Evolutionary conservation across 352 stramenopile genomes (phyloP), one percentile per base, ranked within the genome.

Genomic region (Bremia lactucae): DNA sequence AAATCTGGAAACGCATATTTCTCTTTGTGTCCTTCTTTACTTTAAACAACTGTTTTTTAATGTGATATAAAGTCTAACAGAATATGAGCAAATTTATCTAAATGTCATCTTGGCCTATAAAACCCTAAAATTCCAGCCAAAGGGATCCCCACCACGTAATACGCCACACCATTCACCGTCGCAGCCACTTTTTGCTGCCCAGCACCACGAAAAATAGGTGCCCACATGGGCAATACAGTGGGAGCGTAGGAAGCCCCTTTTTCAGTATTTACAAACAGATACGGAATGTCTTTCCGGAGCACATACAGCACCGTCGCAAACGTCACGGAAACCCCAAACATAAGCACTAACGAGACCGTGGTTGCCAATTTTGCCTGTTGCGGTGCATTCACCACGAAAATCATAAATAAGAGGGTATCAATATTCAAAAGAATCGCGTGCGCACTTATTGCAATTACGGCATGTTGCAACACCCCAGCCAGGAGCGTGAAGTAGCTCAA

Each of bases 131-230:
- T 10, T 13, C 66, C 67, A 1, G 68, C 79, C 0, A 87, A 13
- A 0, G 82, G 81, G 16, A 94, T 65, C 11, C 82, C 79, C 6
- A 85, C 66, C 1, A 68, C 43, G 49, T 88, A 94, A 49, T 87
- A 91, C 1, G 74, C 78, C 10, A 84, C 58, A 8, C 77, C 65
- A 38, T 86, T 87, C 4, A 74, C 59, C n/a, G 62, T 55, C 1
- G 77, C 71, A 7, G 62, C 68, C 14, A 81, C 56, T 3, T 65
- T 65, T 34, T 92, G 80, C 19, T 69, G 55, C 13, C 76, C 79
- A 14, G 52, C 71, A 28, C 65, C 74, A 5, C 74, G 72, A 53
- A 83, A 84, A 33, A 88, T 66, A 21, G 72, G 54, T 1, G 63
- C 55, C 33, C 65, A 64, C 21, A 77, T 46, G 6, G 76, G 44